Conservation (phyloP, 2,329 filamentous ascomycete species). For the Aspergillus niger region DNA sequence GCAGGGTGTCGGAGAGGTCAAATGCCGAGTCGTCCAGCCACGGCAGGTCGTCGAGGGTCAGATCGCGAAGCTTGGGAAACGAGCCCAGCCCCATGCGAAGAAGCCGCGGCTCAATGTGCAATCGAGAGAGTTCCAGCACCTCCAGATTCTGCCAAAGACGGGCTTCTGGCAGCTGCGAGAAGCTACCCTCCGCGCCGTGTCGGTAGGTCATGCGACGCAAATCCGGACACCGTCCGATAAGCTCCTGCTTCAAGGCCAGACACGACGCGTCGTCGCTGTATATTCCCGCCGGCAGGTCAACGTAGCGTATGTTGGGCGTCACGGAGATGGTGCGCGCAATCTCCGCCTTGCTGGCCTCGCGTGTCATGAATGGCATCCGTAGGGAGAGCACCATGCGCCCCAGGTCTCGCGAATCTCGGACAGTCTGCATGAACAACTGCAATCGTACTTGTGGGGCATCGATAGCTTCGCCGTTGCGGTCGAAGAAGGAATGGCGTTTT, state of each 20-base stretch:
- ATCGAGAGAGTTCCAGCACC: slow-evolving; percentile 41
- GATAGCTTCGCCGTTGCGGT: slow-evolving; percentile 76
- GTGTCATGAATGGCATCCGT: slow-evolving; percentile 92
- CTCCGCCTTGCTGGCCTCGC: slow-evolving; percentile 81
- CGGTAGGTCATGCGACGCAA: slow-evolving; percentile 88
- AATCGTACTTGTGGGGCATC: slow-evolving; percentile 77
- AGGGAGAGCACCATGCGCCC: slow-evolving; percentile 73
- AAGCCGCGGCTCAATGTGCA: slow-evolving; percentile 40
- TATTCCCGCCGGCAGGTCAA: slow-evolving; percentile 87
- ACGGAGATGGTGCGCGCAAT: slow-evolving; percentile 84
- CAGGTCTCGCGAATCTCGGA: slow-evolving; percentile 73
- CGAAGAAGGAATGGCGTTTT: slow-evolving; percentile 70
- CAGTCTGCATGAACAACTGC: slow-evolving; percentile 75
- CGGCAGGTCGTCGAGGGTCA: slow-evolving; percentile 71
- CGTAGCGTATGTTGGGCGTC: slow-evolving; percentile 80
- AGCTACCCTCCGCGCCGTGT: slow-evolving; percentile 73
- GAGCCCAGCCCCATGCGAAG: slow-evolving; percentile 71
- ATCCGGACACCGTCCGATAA: slow-evolving; percentile 79
- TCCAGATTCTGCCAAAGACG: slow-evolving; percentile 45
- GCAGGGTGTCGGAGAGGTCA: slow-evolving; percentile 63
- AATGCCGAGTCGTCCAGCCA: slow-evolving; percentile 79
- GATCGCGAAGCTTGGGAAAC: slow-evolving; percentile 67
- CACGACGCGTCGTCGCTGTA: slow-evolving; percentile 78
- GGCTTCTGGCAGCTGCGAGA: slow-evolving; percentile 68
- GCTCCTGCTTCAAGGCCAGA: slow-evolving; percentile 74